phyloP scores from a whole-genome alignment of 164 flowering plant species.

The Cinnamomum chago region DNA sequence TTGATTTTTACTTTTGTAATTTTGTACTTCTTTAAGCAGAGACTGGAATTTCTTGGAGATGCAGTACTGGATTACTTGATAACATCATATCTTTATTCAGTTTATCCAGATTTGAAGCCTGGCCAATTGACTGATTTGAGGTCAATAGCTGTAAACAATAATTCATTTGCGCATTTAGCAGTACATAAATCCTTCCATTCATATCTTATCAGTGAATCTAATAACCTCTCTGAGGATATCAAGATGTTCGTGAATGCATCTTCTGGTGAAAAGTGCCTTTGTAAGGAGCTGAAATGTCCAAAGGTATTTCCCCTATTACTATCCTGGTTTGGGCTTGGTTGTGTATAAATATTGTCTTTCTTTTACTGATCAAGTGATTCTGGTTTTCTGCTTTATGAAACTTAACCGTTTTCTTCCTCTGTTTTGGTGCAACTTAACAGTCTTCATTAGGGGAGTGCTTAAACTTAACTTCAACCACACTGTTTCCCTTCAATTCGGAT shows the following conservation, averaged over 20 bases:
- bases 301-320: slow-evolving; percentile 47
- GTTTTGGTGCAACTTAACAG: too few relatives aligned
- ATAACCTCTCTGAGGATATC: slow-evolving; percentile 47
- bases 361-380: not conserved
- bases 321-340: not conserved
- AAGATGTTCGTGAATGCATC: slow-evolving; percentile 40
- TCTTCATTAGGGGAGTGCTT: too few relatives aligned
- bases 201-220: slow-evolving; percentile 60
- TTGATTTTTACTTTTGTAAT: not conserved
- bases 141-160: slow-evolving; percentile 66
- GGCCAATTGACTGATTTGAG: slow-evolving; percentile 93
- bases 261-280: slow-evolving; percentile 14
- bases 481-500: too few relatives aligned
- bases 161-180: slow-evolving; percentile 73
- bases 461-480: too few relatives aligned
- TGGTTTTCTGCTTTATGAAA: too few relatives aligned
- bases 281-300: slow-evolving; percentile 63
- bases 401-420: too few relatives aligned
- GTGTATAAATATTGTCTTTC: not conserved
- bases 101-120: slow-evolving; percentile 81
- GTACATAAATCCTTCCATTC: slow-evolving; percentile 53
- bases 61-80: slow-evolving; percentile 92
- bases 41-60: slow-evolving; percentile 97
- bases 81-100: slow-evolving; percentile 83
- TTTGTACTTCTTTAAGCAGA: slow-evolving; percentile 41